Evolutionary conservation across 2,329 filamentous ascomycete species (phyloP).

Genomic region (Fusarium drepaniforme): DNA sequence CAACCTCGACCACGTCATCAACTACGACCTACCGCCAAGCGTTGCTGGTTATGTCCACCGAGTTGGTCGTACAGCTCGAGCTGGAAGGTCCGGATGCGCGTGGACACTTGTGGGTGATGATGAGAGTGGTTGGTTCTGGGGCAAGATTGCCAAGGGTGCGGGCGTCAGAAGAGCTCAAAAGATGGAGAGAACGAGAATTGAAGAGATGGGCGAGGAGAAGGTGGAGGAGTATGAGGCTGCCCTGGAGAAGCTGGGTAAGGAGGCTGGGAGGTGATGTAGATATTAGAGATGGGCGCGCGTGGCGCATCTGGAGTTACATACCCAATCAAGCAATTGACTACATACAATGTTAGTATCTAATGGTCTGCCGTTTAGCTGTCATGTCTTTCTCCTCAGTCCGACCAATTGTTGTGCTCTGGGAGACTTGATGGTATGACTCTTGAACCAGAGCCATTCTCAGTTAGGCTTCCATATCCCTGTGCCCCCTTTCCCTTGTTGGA

Average conservation of each 20-base stretch:
- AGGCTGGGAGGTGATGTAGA: constrained; percentile 58
- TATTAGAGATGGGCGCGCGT: constrained; percentile 9
- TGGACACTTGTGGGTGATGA: constrained; percentile 88
- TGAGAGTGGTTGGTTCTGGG: constrained; percentile 94
- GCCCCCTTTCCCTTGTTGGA: constrained; percentile 16
- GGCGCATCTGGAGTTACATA: constrained; percentile 31
- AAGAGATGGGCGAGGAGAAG: constrained; percentile 61
- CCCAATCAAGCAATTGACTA: constrained; percentile 17
- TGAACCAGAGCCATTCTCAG: constrained; percentile 32
- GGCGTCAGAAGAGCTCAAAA: constrained; percentile 59
- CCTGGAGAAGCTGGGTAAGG: constrained; percentile 71
- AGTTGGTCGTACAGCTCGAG: constrained; percentile 90
- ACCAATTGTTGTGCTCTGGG: constrained; percentile 44
- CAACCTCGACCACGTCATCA: constrained; percentile 85
- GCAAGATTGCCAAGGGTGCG: constrained; percentile 75
- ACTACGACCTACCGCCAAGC: constrained; percentile 90
- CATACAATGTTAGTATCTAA: neutral
- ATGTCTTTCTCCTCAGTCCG: constrained; percentile 6
- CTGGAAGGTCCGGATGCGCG: constrained; percentile 79
- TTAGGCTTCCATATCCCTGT: constrained; percentile 35
- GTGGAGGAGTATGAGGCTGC: constrained; percentile 66
- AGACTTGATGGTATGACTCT: constrained; percentile 45
- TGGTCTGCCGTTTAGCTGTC: neutral
- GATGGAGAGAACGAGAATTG: constrained; percentile 62
- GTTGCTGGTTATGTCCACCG: constrained; percentile 90